Conservation (phyloP, 2,329 filamentous ascomycete genomes). For the Stemphylium beticola region DNA sequence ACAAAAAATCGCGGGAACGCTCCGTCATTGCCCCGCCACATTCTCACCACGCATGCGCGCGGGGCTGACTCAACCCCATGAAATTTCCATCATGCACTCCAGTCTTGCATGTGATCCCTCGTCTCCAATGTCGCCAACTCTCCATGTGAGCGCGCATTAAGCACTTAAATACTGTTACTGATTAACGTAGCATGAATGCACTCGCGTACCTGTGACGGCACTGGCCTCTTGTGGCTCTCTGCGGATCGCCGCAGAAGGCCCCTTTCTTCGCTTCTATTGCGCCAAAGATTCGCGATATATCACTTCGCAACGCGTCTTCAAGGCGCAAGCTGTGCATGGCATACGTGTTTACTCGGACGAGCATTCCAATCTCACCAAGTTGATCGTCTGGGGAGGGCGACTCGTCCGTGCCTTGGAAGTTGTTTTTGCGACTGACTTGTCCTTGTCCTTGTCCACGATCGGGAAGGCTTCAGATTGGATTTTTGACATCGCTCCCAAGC, state of each 20-base stretch:
- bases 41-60: constrained; percentile 18
- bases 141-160: constrained; percentile 36
- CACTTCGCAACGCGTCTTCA: constrained; percentile 61
- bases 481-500: constrained; percentile 36
- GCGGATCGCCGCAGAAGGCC: constrained; percentile 53
- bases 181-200: constrained; percentile 46
- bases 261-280: constrained; percentile 50
- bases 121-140: constrained; percentile 44
- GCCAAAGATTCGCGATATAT: constrained; percentile 32
- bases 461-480: constrained; percentile 47
- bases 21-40: constrained; percentile 35
- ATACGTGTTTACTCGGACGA: constrained; percentile 57
- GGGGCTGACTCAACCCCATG: constrained; percentile 47
- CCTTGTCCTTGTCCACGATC: constrained; percentile 25
- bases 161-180: constrained; percentile 12
- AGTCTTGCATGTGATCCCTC: constrained; percentile 22
- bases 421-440: constrained; percentile 22
- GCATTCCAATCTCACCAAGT: constrained; percentile 26
- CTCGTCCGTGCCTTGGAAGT: constrained; percentile 56
- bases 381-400: constrained; percentile 47
- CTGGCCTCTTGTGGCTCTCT: constrained; percentile 47
- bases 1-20: constrained; percentile 32
- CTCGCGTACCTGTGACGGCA: constrained; percentile 54
- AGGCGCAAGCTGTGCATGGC: constrained; percentile 75
- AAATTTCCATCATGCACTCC: constrained; percentile 32